These are phyloP conservation scores for Pholiota adiposa DNA, from an alignment of 1,284 basidiomycete genomes.

Conservation along the genomic window DNA sequence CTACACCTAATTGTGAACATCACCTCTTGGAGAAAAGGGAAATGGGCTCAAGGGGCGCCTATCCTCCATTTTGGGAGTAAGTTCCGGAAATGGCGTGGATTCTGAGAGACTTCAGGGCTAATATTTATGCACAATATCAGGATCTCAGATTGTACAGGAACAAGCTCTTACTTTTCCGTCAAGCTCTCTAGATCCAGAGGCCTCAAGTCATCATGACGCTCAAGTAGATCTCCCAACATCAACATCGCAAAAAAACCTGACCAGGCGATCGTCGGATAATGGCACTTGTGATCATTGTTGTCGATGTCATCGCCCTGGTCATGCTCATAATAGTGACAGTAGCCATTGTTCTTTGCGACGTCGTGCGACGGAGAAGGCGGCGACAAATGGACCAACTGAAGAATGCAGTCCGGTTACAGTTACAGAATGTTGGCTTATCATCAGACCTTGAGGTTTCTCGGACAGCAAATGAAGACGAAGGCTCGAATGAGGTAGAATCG, in stretches of 20 bases:
- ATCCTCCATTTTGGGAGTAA: not conserved
- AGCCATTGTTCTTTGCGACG: not conserved
- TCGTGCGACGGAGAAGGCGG: not conserved
- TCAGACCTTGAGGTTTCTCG: not conserved
- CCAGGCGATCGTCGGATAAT: not conserved
- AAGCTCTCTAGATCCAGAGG: not conserved
- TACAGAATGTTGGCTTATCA: not conserved
- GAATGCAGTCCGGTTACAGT: not conserved
- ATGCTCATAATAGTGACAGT: not conserved
- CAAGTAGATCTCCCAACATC: not conserved
- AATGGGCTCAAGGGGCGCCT: not conserved
- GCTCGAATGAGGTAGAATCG: not conserved
- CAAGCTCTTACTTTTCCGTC: not conserved
- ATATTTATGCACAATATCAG: not conserved
- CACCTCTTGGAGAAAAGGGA: not conserved
- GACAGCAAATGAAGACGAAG: not conserved
- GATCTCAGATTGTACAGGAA: not conserved
- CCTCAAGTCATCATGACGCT: not conserved
- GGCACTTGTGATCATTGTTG: slow-evolving; percentile 1
- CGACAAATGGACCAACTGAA: not conserved
- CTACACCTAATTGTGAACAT: not conserved
- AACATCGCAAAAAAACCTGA: not conserved
- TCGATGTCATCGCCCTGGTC: slow-evolving; percentile 5
- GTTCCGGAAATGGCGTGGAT: not conserved
- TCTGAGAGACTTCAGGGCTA: not conserved